Evolutionary conservation across 495 filamentous ascomycete genomes (phyloP).

Genomic region (Daldinia caldariorum): DNA sequence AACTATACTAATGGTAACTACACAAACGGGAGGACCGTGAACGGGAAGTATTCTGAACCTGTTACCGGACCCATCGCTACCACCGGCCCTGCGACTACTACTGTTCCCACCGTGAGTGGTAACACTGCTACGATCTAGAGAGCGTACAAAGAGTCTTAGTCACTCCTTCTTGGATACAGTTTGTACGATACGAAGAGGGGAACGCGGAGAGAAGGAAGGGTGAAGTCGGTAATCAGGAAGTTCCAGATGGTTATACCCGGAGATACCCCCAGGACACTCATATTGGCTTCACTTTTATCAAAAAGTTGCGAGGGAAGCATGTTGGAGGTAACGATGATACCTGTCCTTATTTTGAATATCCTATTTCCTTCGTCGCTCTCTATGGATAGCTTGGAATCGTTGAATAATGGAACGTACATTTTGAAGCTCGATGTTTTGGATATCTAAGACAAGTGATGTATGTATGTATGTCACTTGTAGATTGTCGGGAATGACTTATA

Average conservation of each 20-base stretch:
- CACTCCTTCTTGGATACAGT: background rate
- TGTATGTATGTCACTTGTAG: no score
- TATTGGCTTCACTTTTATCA: constrained; percentile 28
- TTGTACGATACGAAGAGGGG: constrained; percentile 2
- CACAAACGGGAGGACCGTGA: constrained; percentile 8
- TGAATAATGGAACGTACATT: background rate
- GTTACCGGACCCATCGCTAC: constrained; percentile 14
- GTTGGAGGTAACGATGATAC: constrained; percentile 33
- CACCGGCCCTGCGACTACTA: background rate
- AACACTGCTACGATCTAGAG: constrained; percentile 33
- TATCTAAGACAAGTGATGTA: background rate
- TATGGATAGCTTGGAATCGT: constrained; percentile 8
- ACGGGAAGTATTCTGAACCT: constrained; percentile 12
- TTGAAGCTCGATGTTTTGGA: background rate
- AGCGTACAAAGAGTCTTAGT: constrained; percentile 8
- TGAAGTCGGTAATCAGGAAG: constrained; percentile 8
- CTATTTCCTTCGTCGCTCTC: constrained; percentile 24
- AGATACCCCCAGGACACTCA: constrained; percentile 36
- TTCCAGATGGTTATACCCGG: constrained; percentile 30
- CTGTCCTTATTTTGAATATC: constrained; percentile 27
- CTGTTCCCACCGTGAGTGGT: constrained; percentile 4
- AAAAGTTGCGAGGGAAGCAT: constrained; percentile 8
- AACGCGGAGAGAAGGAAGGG: background rate
- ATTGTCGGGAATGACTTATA: no score
- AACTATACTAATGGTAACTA: constrained; percentile 22